Evolutionary conservation across 164 flowering plant genomes (phyloP), one percentile per base, ranked within the genome.

Genomic region (Sedum album): DNA sequence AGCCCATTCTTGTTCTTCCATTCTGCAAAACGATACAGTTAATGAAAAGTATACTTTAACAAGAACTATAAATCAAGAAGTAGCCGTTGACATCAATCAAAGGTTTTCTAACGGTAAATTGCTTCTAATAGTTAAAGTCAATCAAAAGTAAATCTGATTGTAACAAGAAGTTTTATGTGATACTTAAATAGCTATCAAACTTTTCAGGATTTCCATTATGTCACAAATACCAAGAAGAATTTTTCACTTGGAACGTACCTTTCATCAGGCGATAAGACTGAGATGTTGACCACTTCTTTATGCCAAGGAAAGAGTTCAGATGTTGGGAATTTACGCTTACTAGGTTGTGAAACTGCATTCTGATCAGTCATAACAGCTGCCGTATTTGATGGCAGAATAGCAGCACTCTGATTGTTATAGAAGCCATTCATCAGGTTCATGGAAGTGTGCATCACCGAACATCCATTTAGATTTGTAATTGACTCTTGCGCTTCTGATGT

Each of bases 1-100:
- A 17, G 93, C 85, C 98, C 96, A 90, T 71, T 79, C 83, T 66
- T 67, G 65, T 73, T 82, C 92, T 53, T 85, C 82, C 72, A 68
- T 65, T 65, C 98, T 90, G 86, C 76, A 74, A 63, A 72, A 62
- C 69, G 2, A 84, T 70, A 75, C 76, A n/a, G n/a, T 14, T 74
- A 82, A 68, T 76, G 77, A 66, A 79, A 70, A 68, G 74, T 75
- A 31, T 80, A 71, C 62, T 76, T 68, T 6, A 77, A 78, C 49
- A 86, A 80, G 71, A 70, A 7, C 14, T 14, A 49, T 53, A 53
- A 23, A 6, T 53, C 30, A 48, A 23, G 3, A 21, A 51, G 57
- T 51, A 6, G 14, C 60, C 21, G 2, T 23, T 53, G 60, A 21
- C 10, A 23, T 23, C 9, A 53, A 53, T 17, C 4, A 17, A 20